These are phyloP conservation scores for Cryptococcus amylolentus DNA, from an alignment of 1,284 basidiomycete genomes.

Conservation along the genomic window DNA sequence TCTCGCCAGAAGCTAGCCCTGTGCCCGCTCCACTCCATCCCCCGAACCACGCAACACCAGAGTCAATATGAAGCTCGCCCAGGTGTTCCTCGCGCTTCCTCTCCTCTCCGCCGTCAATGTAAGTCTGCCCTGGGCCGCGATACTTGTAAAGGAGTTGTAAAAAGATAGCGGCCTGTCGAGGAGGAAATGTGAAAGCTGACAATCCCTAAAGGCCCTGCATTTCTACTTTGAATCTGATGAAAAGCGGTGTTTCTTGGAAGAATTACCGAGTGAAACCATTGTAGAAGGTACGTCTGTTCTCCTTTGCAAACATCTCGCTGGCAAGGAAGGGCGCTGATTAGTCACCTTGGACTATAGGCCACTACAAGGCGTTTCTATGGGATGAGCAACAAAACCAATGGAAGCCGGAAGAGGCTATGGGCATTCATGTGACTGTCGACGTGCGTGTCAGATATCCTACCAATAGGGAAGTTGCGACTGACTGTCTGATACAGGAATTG, in stretches of 20 bases:
- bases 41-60: no score
- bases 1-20: no score
- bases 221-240: conserved; percentile 91
- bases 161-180: neutral
- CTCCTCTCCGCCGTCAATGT: conserved; percentile 30
- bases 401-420: conserved; percentile 69
- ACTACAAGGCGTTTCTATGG: conserved; percentile 91
- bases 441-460: conserved; percentile 53
- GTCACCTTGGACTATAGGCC: conserved; percentile 62
- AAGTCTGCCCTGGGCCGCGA: conserved; percentile 3
- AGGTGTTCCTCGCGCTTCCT: conserved; percentile 18
- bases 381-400: conserved; percentile 68
- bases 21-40: no score
- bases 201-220: conserved; percentile 61
- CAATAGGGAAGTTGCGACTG: neutral
- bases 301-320: neutral
- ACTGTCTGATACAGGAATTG: conserved; percentile 28
- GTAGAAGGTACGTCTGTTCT: conserved; percentile 70
- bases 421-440: conserved; percentile 85
- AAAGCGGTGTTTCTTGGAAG: conserved; percentile 92
- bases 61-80: conserved; percentile 19
- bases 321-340: neutral
- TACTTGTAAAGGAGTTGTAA: neutral
- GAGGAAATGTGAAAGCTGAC: neutral
- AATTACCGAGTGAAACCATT: conserved; percentile 92